Evolutionary conservation across 495 filamentous ascomycete species (phyloP), one percentile per base, ranked within the genome.

Genomic region (Hapsidospora chrysogenum): DNA sequence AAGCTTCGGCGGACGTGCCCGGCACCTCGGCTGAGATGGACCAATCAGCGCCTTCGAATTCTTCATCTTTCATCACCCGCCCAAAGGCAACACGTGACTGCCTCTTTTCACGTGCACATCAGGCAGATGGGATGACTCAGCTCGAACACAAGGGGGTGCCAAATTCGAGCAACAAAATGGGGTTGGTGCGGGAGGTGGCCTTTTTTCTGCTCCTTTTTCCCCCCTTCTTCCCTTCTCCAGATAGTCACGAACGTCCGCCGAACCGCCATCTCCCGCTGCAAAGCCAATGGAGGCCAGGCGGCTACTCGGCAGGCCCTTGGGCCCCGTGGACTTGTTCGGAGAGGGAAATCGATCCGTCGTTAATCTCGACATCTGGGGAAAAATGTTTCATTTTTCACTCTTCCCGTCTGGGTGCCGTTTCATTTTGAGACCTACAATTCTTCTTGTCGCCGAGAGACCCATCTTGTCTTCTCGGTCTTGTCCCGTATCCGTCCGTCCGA

Each of bases 1-100:
- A 29, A 11, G 26, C 29, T 46, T 44, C 41, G 39, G 41, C 35
- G 48, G 29, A 38, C 29, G 36, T 13, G 39, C 41, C 38, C 42
- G 39, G 39, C 26, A 31, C 35, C 40, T 42, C 38, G 38, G 38
- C 29, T 35, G 18, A 11, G n/a, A 9, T 29, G 25, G 38, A 20
- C 38, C 38, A 40, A 40, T 40, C 31, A 40, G 17, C 11, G 9
- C 10, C 15, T 16, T 14, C n/a, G 14, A 34, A 33, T 40, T 33
- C 32, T 9, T 33, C 28, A 39, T 33, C 21, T 3, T 15, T 14
- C 9, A 29, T 7, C 5, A 18, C 8, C 13, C 27, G 28, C 15
- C 20, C 15, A 26, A 17, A 11, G 14, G 35, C 20, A 15, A 29
- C 10, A n/a, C 11, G 17, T 31, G 26, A 13, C 17, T n/a, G n/a